Conservation (phyloP, 345 rosid species). For the Brassica rapa region DNA sequence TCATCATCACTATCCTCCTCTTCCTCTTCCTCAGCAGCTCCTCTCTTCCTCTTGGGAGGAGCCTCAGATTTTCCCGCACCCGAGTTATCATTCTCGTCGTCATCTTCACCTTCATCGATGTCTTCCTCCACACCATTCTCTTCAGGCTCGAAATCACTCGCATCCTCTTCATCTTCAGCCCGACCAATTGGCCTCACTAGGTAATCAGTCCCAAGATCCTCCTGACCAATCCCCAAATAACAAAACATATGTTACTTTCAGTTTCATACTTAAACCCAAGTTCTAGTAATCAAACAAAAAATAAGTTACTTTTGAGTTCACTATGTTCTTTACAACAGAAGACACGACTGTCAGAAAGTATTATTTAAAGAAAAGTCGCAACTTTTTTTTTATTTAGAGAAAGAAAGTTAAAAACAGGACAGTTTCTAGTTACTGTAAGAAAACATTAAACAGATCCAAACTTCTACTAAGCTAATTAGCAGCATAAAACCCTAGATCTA, state of each 20-base stretch:
- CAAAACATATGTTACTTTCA: background rate
- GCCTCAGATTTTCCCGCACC: slow-evolving; percentile 64
- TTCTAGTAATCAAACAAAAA: slow-evolving; percentile 1
- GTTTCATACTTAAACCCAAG: slow-evolving; percentile 3
- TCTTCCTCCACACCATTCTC: slow-evolving; percentile 78
- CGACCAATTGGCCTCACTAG: slow-evolving; percentile 75
- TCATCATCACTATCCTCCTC: slow-evolving; percentile 66
- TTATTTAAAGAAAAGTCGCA: background rate
- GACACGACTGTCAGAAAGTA: background rate
- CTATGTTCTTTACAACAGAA: background rate
- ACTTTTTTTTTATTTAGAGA: background rate
- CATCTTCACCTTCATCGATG: slow-evolving; percentile 47
- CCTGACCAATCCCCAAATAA: slow-evolving; percentile 38
- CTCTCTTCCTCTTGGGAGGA: slow-evolving; percentile 72
- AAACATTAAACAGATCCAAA: slow-evolving; percentile 26
- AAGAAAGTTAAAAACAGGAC: slow-evolving; percentile 23
- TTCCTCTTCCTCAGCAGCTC: slow-evolving; percentile 52
- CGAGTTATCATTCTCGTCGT: slow-evolving; percentile 52
- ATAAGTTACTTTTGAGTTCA: background rate
- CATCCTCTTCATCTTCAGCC: slow-evolving; percentile 90
- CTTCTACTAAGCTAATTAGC: background rate
- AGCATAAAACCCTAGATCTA: slow-evolving; percentile 27
- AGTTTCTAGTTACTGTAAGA: background rate
- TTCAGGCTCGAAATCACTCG: slow-evolving; percentile 82
- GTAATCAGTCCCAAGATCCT: slow-evolving; percentile 81